phyloP scores from a whole-genome alignment of 2,329 filamentous ascomycete genomes.

The Neopestalotiopsis sp. region DNA sequence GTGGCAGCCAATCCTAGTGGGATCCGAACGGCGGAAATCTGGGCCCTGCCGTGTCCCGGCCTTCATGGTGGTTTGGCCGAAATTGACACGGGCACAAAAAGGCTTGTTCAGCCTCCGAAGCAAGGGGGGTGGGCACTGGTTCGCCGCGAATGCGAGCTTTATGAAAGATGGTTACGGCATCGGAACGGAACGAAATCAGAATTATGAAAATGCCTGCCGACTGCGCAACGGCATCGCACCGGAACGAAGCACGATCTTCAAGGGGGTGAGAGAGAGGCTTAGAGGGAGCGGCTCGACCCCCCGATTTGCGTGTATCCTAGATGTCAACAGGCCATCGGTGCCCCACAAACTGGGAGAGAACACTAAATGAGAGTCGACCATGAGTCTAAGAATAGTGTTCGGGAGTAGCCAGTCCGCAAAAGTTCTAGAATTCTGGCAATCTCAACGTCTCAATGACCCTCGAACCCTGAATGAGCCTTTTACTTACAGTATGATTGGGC shows the following conservation, averaged over 20 bases:
- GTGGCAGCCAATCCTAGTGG: neutral
- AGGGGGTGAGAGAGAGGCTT: too few relatives aligned
- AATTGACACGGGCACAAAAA: neutral
- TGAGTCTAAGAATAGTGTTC: too few relatives aligned
- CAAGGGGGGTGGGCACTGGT: neutral
- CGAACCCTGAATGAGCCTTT: neutral
- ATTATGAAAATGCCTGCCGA: neutral
- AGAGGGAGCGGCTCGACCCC: too few relatives aligned
- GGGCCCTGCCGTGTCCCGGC: neutral
- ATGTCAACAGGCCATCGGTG: too few relatives aligned
- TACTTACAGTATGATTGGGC: neutral
- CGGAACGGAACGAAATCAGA: neutral
- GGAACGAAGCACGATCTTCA: neutral
- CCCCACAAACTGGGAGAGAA: too few relatives aligned
- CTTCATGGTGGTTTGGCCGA: neutral
- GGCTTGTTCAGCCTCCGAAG: neutral
- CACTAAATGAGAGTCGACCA: too few relatives aligned
- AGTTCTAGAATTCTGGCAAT: neutral
- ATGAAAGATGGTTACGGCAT: neutral
- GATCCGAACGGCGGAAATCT: neutral
- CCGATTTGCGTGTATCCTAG: too few relatives aligned
- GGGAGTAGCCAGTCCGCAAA: neutral
- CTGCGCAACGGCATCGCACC: neutral
- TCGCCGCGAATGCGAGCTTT: neutral
- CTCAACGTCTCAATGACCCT: neutral